Conservation (phyloP, 2,329 filamentous ascomycete genomes). For the Neonectria sp. region DNA sequence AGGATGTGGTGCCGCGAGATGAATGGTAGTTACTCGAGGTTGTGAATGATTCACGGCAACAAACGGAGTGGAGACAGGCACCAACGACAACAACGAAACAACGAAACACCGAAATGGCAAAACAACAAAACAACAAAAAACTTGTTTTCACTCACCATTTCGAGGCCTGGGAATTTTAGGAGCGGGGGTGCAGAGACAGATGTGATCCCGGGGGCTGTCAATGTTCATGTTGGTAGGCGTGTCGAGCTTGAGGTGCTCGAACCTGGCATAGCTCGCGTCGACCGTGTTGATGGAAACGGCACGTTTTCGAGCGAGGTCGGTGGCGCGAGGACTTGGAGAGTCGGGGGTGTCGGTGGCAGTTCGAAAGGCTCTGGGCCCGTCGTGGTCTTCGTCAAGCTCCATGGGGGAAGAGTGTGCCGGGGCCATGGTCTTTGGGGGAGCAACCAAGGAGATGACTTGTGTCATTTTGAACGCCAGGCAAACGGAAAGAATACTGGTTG, state of each 20-base stretch:
- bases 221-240: constrained; percentile 48
- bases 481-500: constrained; percentile 35
- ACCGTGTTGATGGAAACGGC: constrained; percentile 62
- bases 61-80: not conserved
- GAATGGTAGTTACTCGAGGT: not conserved
- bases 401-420: constrained; percentile 44
- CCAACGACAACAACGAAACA: constrained; percentile 3
- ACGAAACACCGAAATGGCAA: constrained; percentile 1
- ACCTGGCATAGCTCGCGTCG: constrained; percentile 57
- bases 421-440: constrained; percentile 45
- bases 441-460: constrained; percentile 49
- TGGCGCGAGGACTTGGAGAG: constrained; percentile 46
- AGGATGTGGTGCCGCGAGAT: not conserved
- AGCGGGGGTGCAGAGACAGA: constrained; percentile 70
- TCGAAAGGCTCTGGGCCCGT: constrained; percentile 39
- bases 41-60: not conserved
- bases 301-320: constrained; percentile 57
- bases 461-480: constrained; percentile 45
- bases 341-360: constrained; percentile 40
- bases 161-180: constrained; percentile 72
- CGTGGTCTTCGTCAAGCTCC: constrained; percentile 41
- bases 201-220: constrained; percentile 58
- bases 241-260: constrained; percentile 49
- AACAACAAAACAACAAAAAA: constrained; percentile 33
- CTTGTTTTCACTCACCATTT: constrained; percentile 65